Evolutionary conservation across 2,329 filamentous ascomycete species (phyloP), one percentile per base, ranked within the genome.

Genomic region (Neonectria ditissima): DNA sequence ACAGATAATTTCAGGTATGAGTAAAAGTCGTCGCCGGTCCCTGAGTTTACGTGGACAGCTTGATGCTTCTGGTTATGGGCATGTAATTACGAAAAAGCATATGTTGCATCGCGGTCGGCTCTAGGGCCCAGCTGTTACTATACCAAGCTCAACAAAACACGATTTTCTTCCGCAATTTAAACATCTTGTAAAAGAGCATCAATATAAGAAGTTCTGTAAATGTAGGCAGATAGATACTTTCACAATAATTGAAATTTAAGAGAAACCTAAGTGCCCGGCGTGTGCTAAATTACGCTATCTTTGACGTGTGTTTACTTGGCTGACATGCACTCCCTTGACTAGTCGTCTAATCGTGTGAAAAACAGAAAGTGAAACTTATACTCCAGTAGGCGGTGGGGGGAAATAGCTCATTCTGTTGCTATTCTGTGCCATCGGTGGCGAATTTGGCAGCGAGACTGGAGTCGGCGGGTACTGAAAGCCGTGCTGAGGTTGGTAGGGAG

Each of bases 381-480:
- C 9, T 41, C n/a, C 37, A 30, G 20, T 24, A 16, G 55, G 55
- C 4, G 55, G 55, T 6, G 55, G 55, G 22, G 55, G 55, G 24
- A 57, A 57, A 11, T 57, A 57, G 4, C 55, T 45, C 10, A 26
- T 18, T 5, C 16, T 20, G 9, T 30, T n/a, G n/a, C 24, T 10
- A 18, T 47, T 30, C 8, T 57, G 55, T 3, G 45, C 22, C 5
- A 57, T 58, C 6, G 64, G 47, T 1, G 45, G 44, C 8, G 65
- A 47, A 6, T 59, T 59, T 0, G 61, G 57, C 22, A 66, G 37
- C 1, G 64, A 65, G 16, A 62, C 18, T 2, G 65, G 67, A 1
- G 55, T 58, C 14, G 59, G 59, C 0, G 65, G 22, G 18, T 66
- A 60, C 3, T 44, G 24, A 2, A 48, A 41, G 16, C 50, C 28